A percentile compares a stretch with the other conserved stretches of the same genome.
Evolutionary conservation across 1,284 basidiomycete species (phyloP).

Genomic region (Cryptococcus floricola): DNA sequence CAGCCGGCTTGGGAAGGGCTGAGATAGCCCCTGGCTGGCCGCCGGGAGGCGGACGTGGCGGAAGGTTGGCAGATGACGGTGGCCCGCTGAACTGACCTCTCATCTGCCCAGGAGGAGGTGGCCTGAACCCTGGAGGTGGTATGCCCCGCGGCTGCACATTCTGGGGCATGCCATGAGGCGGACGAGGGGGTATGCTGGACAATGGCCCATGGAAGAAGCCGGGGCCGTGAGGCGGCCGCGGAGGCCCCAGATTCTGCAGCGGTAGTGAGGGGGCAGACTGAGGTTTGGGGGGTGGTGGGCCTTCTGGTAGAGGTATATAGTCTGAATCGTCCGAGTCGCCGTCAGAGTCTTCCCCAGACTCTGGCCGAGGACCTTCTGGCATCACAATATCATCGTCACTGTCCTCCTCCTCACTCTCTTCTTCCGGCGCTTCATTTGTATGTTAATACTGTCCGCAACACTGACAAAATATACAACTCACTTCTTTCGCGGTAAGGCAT

Average conservation of each 20-base stretch:
- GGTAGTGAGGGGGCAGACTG: conserved; percentile 8
- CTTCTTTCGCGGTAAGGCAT: conserved; percentile 88
- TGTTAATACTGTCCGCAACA: background rate
- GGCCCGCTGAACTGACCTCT: no score
- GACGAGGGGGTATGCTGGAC: background rate
- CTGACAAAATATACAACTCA: conserved; percentile 50
- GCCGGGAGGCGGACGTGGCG: conserved; percentile 3
- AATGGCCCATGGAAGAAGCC: background rate
- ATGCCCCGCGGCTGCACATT: background rate
- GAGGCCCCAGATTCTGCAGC: conserved; percentile 21
- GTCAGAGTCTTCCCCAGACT: conserved; percentile 22
- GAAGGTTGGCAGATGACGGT: background rate
- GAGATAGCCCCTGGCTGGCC: conserved; percentile 7
- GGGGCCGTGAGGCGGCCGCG: conserved; percentile 15
- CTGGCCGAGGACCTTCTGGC: conserved; percentile 75
- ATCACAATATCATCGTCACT: conserved; percentile 76
- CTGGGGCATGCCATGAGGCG: background rate
- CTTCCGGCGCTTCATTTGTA: conserved; percentile 10
- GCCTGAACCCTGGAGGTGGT: conserved; percentile 8
- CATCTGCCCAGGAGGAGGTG: conserved; percentile 1
- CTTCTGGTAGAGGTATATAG: conserved; percentile 51
- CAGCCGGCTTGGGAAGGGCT: conserved; percentile 12
- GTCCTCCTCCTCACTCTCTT: conserved; percentile 18
- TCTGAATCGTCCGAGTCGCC: conserved; percentile 46
- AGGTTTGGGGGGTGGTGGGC: conserved; percentile 46